These are phyloP conservation scores for Ceratocystis harringtonii DNA, from an alignment of 2,329 filamentous ascomycete genomes.

Conservation along the genomic window DNA sequence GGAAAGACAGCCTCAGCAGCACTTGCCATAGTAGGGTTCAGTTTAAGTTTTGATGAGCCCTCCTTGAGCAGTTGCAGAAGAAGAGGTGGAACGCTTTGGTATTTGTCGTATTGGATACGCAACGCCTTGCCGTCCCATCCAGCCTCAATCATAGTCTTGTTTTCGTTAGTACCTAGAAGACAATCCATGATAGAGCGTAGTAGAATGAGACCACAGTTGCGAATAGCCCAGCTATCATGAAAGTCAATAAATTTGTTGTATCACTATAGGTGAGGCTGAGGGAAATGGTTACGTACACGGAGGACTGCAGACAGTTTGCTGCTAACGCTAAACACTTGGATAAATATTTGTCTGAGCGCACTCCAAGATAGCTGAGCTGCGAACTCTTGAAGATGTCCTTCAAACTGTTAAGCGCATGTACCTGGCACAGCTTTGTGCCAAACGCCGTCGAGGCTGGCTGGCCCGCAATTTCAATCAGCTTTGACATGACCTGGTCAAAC, in stretches of 20 bases:
- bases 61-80: conserved; percentile 47
- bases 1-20: conserved; percentile 63
- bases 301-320: conserved; percentile 60
- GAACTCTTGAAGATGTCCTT: conserved; percentile 85
- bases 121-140: conserved; percentile 50
- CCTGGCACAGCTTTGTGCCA: conserved; percentile 62
- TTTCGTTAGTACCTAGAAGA: conserved; percentile 62
- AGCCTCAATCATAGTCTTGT: conserved; percentile 43
- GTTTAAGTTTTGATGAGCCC: conserved; percentile 32
- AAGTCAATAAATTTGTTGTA: conserved; percentile 5
- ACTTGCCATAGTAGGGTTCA: conserved; percentile 24
- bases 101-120: conserved; percentile 54
- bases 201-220: conserved; percentile 83
- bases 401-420: conserved; percentile 86
- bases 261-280: conserved; percentile 7
- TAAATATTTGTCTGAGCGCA: conserved; percentile 58
- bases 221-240: conserved; percentile 62
- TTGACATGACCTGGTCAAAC: conserved; percentile 48
- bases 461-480: conserved; percentile 45
- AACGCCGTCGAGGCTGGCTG: conserved; percentile 40
- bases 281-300: conserved; percentile 41
- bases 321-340: conserved; percentile 64
- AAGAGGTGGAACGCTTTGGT: conserved; percentile 48
- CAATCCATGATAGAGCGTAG: conserved; percentile 72
- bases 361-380: conserved; percentile 54